Evolutionary conservation across 148 eudicot species (phyloP).

Genomic region (Spergularia marina): DNA sequence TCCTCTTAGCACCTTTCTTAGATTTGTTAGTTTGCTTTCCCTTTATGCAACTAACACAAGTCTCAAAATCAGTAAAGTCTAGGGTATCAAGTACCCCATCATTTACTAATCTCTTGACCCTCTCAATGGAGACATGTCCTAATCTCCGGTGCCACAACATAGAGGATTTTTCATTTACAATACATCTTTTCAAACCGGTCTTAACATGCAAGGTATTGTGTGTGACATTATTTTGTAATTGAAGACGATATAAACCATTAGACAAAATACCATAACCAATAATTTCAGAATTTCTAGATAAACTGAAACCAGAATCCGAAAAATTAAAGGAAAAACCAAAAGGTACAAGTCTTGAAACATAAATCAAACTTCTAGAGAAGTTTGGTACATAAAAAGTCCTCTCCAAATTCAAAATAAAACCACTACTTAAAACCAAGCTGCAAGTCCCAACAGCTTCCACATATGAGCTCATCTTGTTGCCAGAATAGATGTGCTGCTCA

Average conservation of each 20-base stretch:
- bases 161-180: not conserved
- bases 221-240: constrained; percentile 4
- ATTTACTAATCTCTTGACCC: not conserved
- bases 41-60: no score
- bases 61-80: no score
- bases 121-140: not conserved
- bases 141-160: not conserved
- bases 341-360: no score
- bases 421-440: constrained; percentile 7
- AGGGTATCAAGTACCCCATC: no score
- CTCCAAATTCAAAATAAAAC: constrained; percentile 8
- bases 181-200: not conserved
- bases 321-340: no score
- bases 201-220: not conserved
- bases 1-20: no score
- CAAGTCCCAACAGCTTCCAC: constrained; percentile 22
- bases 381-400: constrained; percentile 3
- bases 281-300: not conserved
- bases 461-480: not conserved
- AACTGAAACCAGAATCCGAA: not conserved
- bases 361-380: no score
- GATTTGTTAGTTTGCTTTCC: no score
- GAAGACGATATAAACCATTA: constrained; percentile 6
- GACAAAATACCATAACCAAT: constrained; percentile 21
- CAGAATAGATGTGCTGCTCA: constrained; percentile 14